phyloP scores from a whole-genome alignment of 2,329 filamentous ascomycete genomes.

The Fusarium scirpi region DNA sequence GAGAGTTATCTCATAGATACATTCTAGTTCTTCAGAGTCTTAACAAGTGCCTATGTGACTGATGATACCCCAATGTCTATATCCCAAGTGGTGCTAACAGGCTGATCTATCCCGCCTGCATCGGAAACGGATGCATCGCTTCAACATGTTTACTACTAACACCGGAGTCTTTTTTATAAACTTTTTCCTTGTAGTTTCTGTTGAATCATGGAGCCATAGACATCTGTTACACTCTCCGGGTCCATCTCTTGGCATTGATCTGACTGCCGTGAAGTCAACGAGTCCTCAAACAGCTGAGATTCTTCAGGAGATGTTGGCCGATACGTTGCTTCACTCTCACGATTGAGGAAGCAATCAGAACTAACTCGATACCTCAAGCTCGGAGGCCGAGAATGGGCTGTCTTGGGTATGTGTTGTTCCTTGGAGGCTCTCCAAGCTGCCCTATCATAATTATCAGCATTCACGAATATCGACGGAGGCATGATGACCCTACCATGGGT shows the following conservation, averaged over 20 bases:
- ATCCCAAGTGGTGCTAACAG: not conserved
- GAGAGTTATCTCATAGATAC: not conserved
- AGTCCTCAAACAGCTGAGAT: not conserved
- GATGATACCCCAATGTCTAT: not conserved
- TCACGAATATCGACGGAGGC: constrained; percentile 3
- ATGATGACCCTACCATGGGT: constrained; percentile 12
- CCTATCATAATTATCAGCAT: constrained; percentile 23
- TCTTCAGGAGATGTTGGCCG: not conserved
- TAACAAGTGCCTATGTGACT: not conserved
- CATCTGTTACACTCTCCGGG: not conserved
- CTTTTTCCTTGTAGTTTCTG: not conserved
- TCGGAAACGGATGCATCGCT: not conserved
- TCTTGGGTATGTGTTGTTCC: not conserved
- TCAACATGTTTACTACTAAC: not conserved
- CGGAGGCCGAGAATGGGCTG: not conserved
- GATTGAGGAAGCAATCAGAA: not conserved
- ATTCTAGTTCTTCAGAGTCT: not conserved
- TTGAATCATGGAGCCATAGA: not conserved
- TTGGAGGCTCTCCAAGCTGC: constrained; percentile 17
- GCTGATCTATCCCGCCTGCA: not conserved
- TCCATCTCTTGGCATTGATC: not conserved
- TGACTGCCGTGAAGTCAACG: not conserved
- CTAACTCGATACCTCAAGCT: not conserved
- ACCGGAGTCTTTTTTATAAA: not conserved
- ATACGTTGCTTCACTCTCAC: not conserved